These are phyloP conservation scores for Phytopythium aichiense DNA, from an alignment of 352 stramenopile species.

Conservation along the genomic window DNA sequence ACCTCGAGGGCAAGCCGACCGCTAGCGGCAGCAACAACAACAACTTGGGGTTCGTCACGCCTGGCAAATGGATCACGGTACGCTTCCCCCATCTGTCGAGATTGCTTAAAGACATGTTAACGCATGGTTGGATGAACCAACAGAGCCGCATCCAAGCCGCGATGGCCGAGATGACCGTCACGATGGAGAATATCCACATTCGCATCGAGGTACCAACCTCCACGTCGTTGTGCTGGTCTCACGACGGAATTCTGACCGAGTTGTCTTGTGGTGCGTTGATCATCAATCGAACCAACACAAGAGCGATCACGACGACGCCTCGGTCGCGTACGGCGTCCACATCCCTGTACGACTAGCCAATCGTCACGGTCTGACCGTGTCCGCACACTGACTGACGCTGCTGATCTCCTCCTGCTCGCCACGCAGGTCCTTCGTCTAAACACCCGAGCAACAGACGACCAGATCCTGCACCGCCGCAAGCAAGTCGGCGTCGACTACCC, in stretches of 20 bases:
- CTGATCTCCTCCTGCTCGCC: background rate
- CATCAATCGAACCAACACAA: conserved; percentile 10
- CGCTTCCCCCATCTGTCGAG: background rate
- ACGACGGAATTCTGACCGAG: background rate
- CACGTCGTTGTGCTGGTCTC: background rate
- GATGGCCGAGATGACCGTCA: conserved; percentile 49
- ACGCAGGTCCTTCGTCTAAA: conserved; percentile 38
- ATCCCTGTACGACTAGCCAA: conserved; percentile 32
- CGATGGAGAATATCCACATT: conserved; percentile 60
- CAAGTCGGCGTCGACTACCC: conserved; percentile 51
- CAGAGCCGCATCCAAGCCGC: conserved; percentile 48
- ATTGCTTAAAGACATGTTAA: background rate
- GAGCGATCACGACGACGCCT: conserved; percentile 33
- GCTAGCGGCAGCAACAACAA: conserved; percentile 27
- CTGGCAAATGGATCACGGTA: conserved; percentile 59
- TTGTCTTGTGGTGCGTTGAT: background rate
- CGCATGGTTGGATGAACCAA: background rate
- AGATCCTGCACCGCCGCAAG: conserved; percentile 56
- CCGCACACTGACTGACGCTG: background rate
- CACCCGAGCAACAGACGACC: conserved; percentile 45
- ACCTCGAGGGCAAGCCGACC: conserved; percentile 15
- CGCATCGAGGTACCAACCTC: conserved; percentile 51
- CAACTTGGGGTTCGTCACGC: conserved; percentile 35
- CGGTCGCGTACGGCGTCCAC: conserved; percentile 53
- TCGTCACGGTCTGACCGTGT: background rate